These are phyloP conservation scores for Oryza officinalis DNA, from an alignment of 176 grass and related monocot genomes.

Conservation along the genomic window DNA sequence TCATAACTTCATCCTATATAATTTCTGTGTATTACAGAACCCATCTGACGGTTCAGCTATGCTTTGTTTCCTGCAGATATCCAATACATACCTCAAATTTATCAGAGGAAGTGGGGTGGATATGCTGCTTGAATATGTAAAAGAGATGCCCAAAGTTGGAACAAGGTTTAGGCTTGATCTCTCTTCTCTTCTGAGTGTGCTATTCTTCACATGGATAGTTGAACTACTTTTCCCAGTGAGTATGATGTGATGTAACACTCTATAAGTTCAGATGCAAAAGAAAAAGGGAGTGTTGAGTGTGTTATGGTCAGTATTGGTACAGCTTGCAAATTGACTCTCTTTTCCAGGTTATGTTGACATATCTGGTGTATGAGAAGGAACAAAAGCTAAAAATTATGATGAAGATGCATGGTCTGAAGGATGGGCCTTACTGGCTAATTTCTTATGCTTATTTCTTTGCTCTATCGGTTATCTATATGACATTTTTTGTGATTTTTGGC, in stretches of 20 bases:
- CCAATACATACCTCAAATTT: slow-evolving; percentile 70
- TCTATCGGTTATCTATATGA: slow-evolving; percentile 51
- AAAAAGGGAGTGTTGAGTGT: background rate
- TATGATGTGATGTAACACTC: slow-evolving; percentile 45
- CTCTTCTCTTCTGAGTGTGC: slow-evolving; percentile 72
- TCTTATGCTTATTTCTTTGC: slow-evolving; percentile 68
- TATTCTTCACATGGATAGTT: slow-evolving; percentile 94
- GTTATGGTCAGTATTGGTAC: background rate
- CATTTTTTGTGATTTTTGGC: slow-evolving; percentile 64
- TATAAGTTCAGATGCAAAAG: slow-evolving; percentile 9
- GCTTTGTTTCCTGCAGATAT: slow-evolving; percentile 52
- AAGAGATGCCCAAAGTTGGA: slow-evolving; percentile 86
- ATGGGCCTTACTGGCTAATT: slow-evolving; percentile 66
- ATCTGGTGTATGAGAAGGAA: slow-evolving; percentile 74
- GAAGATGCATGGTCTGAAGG: slow-evolving; percentile 68
- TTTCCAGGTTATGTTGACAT: slow-evolving; percentile 59
- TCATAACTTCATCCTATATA: slow-evolving; percentile 12
- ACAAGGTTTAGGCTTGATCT: slow-evolving; percentile 56
- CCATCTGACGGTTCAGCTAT: background rate
- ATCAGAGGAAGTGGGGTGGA: slow-evolving; percentile 49
- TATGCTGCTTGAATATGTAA: slow-evolving; percentile 72
- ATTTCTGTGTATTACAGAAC: slow-evolving; percentile 12
- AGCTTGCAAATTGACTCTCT: slow-evolving; percentile 28
- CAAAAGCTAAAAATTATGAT: slow-evolving; percentile 72
- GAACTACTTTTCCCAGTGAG: slow-evolving; percentile 89